phyloP scores from a whole-genome alignment of 1,284 basidiomycete genomes.

The Pisolithus thermaeus region DNA sequence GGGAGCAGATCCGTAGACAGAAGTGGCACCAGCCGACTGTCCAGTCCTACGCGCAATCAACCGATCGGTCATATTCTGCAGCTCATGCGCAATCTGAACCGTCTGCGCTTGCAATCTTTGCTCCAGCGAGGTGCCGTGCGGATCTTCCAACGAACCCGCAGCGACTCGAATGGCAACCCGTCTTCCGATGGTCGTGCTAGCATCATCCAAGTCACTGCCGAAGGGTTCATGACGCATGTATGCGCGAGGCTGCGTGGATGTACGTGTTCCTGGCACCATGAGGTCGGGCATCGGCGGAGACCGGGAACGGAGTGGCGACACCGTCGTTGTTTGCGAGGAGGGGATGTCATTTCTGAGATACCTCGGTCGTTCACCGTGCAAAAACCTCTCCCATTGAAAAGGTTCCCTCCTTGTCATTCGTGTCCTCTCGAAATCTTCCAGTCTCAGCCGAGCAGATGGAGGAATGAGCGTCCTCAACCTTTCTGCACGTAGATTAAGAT shows the following conservation, averaged over 20 bases:
- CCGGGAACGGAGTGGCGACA: constrained; percentile 15
- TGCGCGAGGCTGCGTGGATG: constrained; percentile 11
- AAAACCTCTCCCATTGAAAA: constrained; percentile 15
- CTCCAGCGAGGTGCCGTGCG: constrained; percentile 18
- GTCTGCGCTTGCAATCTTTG: constrained; percentile 25
- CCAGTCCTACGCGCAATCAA: constrained; percentile 20
- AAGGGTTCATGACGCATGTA: constrained; percentile 16
- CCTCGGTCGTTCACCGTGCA: constrained; percentile 14
- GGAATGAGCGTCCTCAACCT: constrained; percentile 25
- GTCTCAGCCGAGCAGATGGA: constrained; percentile 25
- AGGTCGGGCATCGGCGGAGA: constrained; percentile 28
- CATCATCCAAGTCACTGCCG: constrained; percentile 29
- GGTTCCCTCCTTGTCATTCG: constrained; percentile 16
- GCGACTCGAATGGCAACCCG: constrained; percentile 46
- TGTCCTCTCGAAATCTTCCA: constrained; percentile 26
- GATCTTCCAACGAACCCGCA: constrained; percentile 18
- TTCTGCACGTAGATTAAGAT: constrained; percentile 22
- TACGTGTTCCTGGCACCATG: constrained; percentile 16
- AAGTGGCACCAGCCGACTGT: neutral
- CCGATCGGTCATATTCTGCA: constrained; percentile 27
- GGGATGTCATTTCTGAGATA: constrained; percentile 10
- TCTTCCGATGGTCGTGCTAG: constrained; percentile 42
- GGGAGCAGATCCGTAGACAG: neutral
- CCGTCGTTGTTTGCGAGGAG: constrained; percentile 1
- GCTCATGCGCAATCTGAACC: constrained; percentile 29